Conservation (phyloP, 495 filamentous ascomycete genomes). For the Hyaloscypha bicolor region DNA sequence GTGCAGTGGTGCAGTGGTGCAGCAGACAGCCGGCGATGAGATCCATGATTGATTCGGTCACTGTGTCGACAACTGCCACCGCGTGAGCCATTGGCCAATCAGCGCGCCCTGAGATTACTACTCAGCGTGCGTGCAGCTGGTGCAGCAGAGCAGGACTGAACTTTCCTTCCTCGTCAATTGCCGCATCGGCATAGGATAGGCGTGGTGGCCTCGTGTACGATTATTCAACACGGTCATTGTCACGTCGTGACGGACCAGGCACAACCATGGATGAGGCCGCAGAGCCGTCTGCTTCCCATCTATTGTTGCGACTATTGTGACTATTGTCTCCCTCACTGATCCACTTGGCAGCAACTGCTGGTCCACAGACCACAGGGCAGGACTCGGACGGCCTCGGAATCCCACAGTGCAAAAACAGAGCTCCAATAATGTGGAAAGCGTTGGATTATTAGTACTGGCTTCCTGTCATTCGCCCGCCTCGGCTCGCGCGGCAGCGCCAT, state of each 20-base stretch:
- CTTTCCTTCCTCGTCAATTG: conserved; percentile 16
- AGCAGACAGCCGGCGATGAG: neutral
- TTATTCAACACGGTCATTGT: neutral
- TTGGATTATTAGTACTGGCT: neutral
- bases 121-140: neutral
- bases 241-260: neutral
- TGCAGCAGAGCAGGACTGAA: neutral
- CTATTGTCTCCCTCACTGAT: too few species aligned
- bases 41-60: neutral
- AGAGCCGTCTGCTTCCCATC: neutral
- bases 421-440: neutral
- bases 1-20: neutral
- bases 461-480: neutral
- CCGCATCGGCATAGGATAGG: conserved; percentile 14
- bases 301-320: too few species aligned
- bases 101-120: neutral
- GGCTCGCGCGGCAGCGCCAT: neutral
- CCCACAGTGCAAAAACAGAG: neutral
- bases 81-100: conserved; percentile 21
- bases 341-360: too few species aligned
- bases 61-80: neutral
- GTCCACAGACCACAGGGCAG: neutral
- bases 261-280: neutral
- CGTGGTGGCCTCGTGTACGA: neutral
- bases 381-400: conserved; percentile 7